Percentiles rank a stretch among this genome's conserved stretches.
Conservation (phyloP, 306 rosid species). For the Purshia tridentata region DNA sequence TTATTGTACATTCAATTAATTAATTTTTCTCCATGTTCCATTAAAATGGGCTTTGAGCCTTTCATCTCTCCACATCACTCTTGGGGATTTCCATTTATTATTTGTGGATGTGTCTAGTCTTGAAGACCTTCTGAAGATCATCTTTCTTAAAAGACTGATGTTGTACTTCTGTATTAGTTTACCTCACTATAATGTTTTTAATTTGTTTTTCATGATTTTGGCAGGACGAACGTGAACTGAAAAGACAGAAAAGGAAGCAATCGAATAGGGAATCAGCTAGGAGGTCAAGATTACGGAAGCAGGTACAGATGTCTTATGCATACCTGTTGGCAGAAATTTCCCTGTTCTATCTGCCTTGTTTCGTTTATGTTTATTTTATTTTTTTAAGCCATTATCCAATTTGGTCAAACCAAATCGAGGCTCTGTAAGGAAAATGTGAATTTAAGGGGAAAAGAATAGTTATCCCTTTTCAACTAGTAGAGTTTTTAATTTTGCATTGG, state of each 20-base stretch:
- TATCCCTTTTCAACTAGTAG: neutral
- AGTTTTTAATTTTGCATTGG: neutral
- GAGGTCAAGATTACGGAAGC: conserved; percentile 97
- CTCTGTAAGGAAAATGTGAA: neutral
- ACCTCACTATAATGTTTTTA: neutral
- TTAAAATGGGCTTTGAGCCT: neutral
- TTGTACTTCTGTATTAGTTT: neutral
- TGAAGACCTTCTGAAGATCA: neutral
- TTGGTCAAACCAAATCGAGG: neutral
- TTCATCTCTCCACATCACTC: no score
- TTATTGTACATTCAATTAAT: neutral
- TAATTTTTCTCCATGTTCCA: neutral
- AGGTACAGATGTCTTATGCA: conserved; percentile 44
- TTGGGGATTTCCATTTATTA: neutral
- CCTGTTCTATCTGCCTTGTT: neutral
- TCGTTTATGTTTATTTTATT: no score
- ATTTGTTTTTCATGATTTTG: conserved; percentile 28
- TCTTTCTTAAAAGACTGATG: neutral
- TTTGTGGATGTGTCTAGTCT: neutral
- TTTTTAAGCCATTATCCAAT: neutral
- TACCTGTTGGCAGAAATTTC: neutral
- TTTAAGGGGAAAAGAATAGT: neutral
- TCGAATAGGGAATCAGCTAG: conserved; percentile 97
- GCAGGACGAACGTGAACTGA: conserved; percentile 93
- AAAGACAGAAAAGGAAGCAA: conserved; percentile 96